Conservation (phyloP, 345 rosid genomes). For the Citrus cavaleriei region DNA sequence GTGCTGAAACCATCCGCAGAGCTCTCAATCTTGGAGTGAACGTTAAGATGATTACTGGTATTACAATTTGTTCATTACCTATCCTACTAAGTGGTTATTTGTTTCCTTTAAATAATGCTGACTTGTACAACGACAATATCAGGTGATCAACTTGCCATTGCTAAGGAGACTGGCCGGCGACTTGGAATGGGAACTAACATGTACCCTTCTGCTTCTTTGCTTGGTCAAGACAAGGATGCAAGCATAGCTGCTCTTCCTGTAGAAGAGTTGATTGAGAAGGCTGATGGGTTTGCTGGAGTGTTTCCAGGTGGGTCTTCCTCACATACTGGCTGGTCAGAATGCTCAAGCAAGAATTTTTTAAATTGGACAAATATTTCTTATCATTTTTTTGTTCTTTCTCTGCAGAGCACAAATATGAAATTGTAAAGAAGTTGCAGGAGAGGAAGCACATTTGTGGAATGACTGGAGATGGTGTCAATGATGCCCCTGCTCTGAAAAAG, state of each 20-base stretch:
- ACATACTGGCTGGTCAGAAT: neutral
- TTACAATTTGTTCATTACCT: neutral
- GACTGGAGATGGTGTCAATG: constrained; percentile 98
- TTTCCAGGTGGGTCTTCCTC: constrained; percentile 62
- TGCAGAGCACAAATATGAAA: constrained; percentile 92
- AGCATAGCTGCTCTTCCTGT: constrained; percentile 64
- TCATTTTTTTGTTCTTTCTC: neutral
- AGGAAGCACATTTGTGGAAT: constrained; percentile 82
- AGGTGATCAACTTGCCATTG: constrained; percentile 84
- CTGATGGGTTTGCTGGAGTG: constrained; percentile 95
- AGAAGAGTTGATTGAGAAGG: constrained; percentile 84
- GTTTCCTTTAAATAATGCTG: neutral
- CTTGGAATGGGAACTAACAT: constrained; percentile 96
- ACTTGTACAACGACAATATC: constrained; percentile 1
- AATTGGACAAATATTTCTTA: neutral
- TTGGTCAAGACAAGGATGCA: constrained; percentile 66
- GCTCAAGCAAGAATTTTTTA: neutral
- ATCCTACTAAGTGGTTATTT: neutral
- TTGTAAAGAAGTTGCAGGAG: constrained; percentile 90
- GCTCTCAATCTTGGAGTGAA: constrained; percentile 92
- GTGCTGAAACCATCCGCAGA: constrained; percentile 91
- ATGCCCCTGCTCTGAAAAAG: constrained; percentile 93
- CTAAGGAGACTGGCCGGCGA: constrained; percentile 92
- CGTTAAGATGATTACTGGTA: constrained; percentile 98
- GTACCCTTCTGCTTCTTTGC: constrained; percentile 89